A percentile compares a stretch with the other conserved stretches of the same genome.
phyloP scores from a whole-genome alignment of 305 asterid species.

The Solanum chacoense region DNA sequence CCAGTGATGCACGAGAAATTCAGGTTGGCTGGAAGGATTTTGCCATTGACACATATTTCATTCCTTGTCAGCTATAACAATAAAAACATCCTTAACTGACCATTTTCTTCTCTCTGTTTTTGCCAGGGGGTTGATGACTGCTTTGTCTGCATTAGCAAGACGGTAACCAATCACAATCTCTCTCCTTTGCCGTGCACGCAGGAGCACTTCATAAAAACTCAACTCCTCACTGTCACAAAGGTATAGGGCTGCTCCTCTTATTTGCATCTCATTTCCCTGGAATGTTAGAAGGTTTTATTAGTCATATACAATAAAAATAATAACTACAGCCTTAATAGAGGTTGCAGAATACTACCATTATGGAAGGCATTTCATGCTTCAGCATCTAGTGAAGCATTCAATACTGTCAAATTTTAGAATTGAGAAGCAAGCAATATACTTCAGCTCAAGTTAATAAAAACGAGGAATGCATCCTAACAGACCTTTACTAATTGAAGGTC shows the following conservation, averaged over 20 bases:
- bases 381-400: background rate
- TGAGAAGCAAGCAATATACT: background rate
- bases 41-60: slow-evolving; percentile 3
- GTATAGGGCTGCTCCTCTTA: slow-evolving; percentile 67
- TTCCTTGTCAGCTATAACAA: slow-evolving; percentile 77
- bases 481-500: background rate
- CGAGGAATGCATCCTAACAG: background rate
- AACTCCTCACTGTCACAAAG: slow-evolving; percentile 56
- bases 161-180: slow-evolving; percentile 83
- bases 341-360: background rate
- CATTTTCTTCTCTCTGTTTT: slow-evolving; percentile 53
- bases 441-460: background rate
- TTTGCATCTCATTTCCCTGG: slow-evolving; percentile 95
- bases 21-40: background rate
- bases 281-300: background rate
- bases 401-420: background rate
- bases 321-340: background rate
- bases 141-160: slow-evolving; percentile 52
- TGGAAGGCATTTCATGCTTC: background rate
- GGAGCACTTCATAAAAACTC: slow-evolving; percentile 69
- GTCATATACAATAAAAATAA: background rate
- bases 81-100: slow-evolving; percentile 65
- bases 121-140: slow-evolving; percentile 60
- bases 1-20: background rate
- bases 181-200: slow-evolving; percentile 79